Conservation (phyloP, 2,329 filamentous ascomycete species). For the Lecanicillium sp. region DNA sequence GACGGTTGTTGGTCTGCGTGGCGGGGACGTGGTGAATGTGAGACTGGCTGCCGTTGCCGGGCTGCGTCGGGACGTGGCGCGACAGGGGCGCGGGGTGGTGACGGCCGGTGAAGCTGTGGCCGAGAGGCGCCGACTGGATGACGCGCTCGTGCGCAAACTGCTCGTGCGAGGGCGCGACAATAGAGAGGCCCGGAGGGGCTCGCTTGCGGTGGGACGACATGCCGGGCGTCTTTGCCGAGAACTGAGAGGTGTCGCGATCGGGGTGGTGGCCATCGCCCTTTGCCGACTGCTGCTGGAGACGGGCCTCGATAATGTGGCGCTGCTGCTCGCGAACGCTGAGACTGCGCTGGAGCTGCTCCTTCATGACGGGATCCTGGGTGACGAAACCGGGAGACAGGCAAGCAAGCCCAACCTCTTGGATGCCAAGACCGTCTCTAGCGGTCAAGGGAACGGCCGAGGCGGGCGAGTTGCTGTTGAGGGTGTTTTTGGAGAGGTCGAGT, state of each 20-base stretch:
- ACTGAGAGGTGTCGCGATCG: slow-evolving; percentile 48
- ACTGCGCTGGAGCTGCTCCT: slow-evolving; percentile 90
- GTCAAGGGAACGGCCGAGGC: slow-evolving; percentile 69
- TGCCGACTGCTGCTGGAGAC: slow-evolving; percentile 82
- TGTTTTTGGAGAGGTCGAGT: slow-evolving; percentile 68
- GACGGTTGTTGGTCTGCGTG: slow-evolving; percentile 80
- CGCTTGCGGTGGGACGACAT: slow-evolving; percentile 65
- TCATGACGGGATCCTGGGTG: slow-evolving; percentile 93
- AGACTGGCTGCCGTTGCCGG: slow-evolving; percentile 73
- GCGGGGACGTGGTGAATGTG: slow-evolving; percentile 89
- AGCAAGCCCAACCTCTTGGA: slow-evolving; percentile 89
- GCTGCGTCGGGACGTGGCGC: slow-evolving; percentile 73
- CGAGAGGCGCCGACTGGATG: slow-evolving; percentile 90
- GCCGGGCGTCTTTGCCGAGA: slow-evolving; percentile 64
- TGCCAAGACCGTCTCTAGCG: slow-evolving; percentile 69
- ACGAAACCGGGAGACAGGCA: slow-evolving; percentile 94
- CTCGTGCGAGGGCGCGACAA: slow-evolving; percentile 87
- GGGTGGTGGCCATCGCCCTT: slow-evolving; percentile 57
- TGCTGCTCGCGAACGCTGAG: slow-evolving; percentile 92
- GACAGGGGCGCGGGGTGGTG: slow-evolving; percentile 71
- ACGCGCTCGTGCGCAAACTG: slow-evolving; percentile 91
- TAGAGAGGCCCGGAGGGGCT: slow-evolving; percentile 83
- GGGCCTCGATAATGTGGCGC: slow-evolving; percentile 86
- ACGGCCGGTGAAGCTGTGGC: slow-evolving; percentile 91
- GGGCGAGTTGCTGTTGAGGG: slow-evolving; percentile 43